These are phyloP conservation scores for Sisymbrium irio DNA, from an alignment of 345 rosid genomes.

Conservation along the genomic window DNA sequence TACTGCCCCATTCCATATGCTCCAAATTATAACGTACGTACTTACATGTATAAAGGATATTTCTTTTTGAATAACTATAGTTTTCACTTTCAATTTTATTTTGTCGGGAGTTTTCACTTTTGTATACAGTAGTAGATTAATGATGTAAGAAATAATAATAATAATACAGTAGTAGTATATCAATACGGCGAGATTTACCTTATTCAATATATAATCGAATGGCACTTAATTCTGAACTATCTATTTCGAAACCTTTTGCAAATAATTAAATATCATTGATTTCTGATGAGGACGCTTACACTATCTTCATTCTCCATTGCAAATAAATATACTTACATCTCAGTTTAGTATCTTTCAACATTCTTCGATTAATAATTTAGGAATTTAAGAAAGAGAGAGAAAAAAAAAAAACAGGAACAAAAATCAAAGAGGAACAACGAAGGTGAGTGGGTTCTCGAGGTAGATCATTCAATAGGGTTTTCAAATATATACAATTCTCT, in stretches of 20 bases:
- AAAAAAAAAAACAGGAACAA: conserved; percentile 4
- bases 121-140: conserved; percentile 20
- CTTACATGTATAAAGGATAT: conserved; percentile 15
- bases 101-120: conserved; percentile 27
- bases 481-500: background rate
- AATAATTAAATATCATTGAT: conserved; percentile 14
- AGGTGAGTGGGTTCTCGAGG: conserved; percentile 30
- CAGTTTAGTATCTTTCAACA: background rate
- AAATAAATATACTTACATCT: background rate
- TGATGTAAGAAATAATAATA: background rate
- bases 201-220: background rate
- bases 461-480: conserved; percentile 18
- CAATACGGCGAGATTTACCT: background rate
- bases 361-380: background rate
- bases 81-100: conserved; percentile 18
- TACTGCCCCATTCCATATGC: conserved; percentile 20
- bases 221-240: background rate
- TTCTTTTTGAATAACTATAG: conserved; percentile 17
- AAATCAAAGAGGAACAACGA: conserved; percentile 27
- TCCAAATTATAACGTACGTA: conserved; percentile 11
- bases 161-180: conserved; percentile 15
- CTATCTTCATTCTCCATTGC: background rate
- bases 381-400: conserved; percentile 3
- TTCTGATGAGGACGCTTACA: background rate
- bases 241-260: background rate